phyloP scores from a whole-genome alignment of 768 basidiomycete genomes.

The Sporobolomyces roseus region DNA sequence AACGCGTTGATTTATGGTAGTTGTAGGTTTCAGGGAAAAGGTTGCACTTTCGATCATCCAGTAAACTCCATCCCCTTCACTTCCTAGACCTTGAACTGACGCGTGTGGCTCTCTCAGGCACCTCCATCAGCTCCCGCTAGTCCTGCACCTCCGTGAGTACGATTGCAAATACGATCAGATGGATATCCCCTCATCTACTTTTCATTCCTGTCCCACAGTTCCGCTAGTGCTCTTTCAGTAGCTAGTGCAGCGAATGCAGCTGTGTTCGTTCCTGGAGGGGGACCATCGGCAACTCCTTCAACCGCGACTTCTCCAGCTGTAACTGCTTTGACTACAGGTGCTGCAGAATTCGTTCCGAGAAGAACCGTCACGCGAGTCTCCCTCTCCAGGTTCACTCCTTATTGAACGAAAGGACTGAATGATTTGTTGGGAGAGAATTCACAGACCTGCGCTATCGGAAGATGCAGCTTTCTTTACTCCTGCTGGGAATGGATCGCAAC shows the following conservation, averaged over 20 bases:
- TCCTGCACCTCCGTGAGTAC: slow-evolving; percentile 8
- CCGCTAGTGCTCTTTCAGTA: slow-evolving; percentile 25
- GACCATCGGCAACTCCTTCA: neutral
- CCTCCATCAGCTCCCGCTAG: slow-evolving; percentile 18
- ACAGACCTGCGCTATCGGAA: slow-evolving; percentile 28
- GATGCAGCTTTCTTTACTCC: slow-evolving; percentile 29
- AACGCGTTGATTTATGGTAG: slow-evolving; percentile 54
- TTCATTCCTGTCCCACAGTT: too few species aligned
- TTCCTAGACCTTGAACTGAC: neutral
- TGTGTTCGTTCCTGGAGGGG: slow-evolving; percentile 32
- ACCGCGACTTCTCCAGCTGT: neutral
- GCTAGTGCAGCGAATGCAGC: slow-evolving; percentile 27
- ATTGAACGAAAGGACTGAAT: neutral
- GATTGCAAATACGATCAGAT: too few species aligned
- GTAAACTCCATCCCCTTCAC: slow-evolving; percentile 57
- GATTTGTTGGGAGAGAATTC: neutral
- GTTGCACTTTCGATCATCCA: slow-evolving; percentile 71
- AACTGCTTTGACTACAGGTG: neutral
- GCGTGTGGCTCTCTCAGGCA: neutral
- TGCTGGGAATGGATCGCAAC: neutral
- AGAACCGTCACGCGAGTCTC: slow-evolving; percentile 25
- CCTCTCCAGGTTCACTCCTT: neutral
- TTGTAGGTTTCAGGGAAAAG: slow-evolving; percentile 81
- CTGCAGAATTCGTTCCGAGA: slow-evolving; percentile 34
- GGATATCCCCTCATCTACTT: too few species aligned